Conservation (phyloP, 225 moss, liverwort and hornwort genomes). For the Sphagnum tenellum region DNA sequence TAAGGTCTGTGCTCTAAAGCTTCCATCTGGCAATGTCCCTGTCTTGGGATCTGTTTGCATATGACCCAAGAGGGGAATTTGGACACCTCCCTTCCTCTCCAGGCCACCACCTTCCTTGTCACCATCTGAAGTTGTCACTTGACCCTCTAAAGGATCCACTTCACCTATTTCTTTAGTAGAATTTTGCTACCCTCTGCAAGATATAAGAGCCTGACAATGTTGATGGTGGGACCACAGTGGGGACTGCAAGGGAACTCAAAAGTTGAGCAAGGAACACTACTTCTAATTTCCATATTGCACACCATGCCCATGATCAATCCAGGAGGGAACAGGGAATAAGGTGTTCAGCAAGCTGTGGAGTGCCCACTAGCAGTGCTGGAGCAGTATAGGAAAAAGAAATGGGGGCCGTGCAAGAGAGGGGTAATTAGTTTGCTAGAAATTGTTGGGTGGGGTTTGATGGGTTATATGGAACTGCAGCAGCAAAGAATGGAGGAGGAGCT, state of each 20-base stretch:
- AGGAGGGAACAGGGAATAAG: slow-evolving; percentile 92
- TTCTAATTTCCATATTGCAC: slow-evolving; percentile 97
- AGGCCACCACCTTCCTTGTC: slow-evolving; percentile 50
- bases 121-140: slow-evolving; percentile 37
- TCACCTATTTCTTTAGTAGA: slow-evolving; percentile 86
- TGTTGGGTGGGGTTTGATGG: slow-evolving; percentile 57
- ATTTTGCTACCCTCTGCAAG: slow-evolving; percentile 79
- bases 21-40: slow-evolving; percentile 79
- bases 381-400: slow-evolving; percentile 86
- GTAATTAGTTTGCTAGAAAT: slow-evolving; percentile 53
- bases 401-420: slow-evolving; percentile 73
- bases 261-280: slow-evolving; percentile 95
- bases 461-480: slow-evolving; percentile 58
- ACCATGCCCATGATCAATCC: slow-evolving; percentile 98
- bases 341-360: slow-evolving; percentile 79
- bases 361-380: slow-evolving; percentile 46
- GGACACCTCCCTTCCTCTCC: slow-evolving; percentile 70
- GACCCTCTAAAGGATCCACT: slow-evolving; percentile 93
- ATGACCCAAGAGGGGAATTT: slow-evolving; percentile 74
- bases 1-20: slow-evolving; percentile 90
- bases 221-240: slow-evolving; percentile 79
- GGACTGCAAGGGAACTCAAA: slow-evolving; percentile 85
- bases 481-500: slow-evolving; percentile 49
- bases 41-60: slow-evolving; percentile 86
- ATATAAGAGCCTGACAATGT: slow-evolving; percentile 72